phyloP scores from a whole-genome alignment of 192 early-diverging fungal genomes.

The Oehlia diaphana region DNA sequence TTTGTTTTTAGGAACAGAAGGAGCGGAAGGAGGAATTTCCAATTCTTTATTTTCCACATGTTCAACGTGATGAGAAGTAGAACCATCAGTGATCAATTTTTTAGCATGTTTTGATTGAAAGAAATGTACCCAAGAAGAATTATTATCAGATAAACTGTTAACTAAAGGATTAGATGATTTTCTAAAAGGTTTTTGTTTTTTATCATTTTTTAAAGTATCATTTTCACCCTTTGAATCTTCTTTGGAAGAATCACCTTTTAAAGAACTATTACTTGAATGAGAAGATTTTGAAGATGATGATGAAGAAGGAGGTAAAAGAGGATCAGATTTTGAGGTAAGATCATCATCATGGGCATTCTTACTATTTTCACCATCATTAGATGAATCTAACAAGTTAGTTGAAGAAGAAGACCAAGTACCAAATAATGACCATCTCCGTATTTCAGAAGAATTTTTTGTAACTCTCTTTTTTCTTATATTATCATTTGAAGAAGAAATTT shows the following conservation, averaged over 20 bases:
- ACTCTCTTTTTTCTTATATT: background rate
- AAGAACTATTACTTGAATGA: background rate
- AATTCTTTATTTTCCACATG: background rate
- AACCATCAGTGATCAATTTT: slow-evolving; percentile 10
- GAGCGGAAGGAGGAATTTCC: background rate
- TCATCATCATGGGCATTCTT: background rate
- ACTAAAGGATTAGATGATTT: slow-evolving; percentile 8
- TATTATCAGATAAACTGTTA: background rate
- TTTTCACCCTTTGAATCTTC: no score
- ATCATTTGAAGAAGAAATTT: background rate
- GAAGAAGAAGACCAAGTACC: slow-evolving; percentile 18
- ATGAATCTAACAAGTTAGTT: background rate
- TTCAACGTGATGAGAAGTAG: no score
- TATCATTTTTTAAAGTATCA: background rate
- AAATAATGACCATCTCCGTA: slow-evolving; percentile 26
- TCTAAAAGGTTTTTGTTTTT: background rate
- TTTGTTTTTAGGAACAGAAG: background rate
- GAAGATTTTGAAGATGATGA: background rate
- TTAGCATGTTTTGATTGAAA: background rate
- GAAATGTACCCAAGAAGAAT: slow-evolving; percentile 21
- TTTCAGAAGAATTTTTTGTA: background rate
- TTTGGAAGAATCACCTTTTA: background rate
- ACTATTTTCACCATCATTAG: background rate
- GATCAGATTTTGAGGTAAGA: background rate
- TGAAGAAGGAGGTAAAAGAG: background rate